phyloP scores from a whole-genome alignment of 306 rosid genomes.

The Malus asiatica region DNA sequence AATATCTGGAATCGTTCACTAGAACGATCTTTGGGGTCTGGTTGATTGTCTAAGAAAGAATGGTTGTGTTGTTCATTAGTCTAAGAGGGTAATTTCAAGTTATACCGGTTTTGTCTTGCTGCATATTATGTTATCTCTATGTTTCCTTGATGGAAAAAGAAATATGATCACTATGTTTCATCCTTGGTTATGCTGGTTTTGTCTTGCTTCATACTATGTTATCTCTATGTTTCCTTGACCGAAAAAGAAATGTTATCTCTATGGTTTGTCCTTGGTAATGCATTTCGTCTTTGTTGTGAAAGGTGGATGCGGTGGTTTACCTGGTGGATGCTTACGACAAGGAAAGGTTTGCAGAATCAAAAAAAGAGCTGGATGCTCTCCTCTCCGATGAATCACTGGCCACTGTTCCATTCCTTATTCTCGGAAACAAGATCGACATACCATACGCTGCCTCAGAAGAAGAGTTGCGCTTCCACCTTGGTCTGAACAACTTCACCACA shows the following conservation, averaged over 20 bases:
- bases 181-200: not conserved
- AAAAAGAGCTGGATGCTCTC: slow-evolving; percentile 77
- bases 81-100: not conserved
- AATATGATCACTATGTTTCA: too few species aligned
- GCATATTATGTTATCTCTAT: not conserved
- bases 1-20: not conserved
- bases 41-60: not conserved
- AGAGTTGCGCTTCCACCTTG: slow-evolving; percentile 64
- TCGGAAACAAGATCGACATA: slow-evolving; percentile 84
- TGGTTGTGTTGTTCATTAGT: not conserved
- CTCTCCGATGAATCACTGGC: slow-evolving; percentile 70
- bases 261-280: not conserved
- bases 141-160: too few species aligned
- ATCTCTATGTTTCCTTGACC: not conserved
- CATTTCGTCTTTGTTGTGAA: slow-evolving; percentile 5
- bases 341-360: slow-evolving; percentile 76
- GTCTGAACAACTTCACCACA: slow-evolving; percentile 76
- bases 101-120: not conserved
- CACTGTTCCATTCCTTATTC: slow-evolving; percentile 67
- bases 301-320: slow-evolving; percentile 88
- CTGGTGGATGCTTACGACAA: slow-evolving; percentile 74
- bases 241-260: not conserved
- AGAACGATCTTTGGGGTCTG: not conserved
- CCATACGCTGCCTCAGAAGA: slow-evolving; percentile 86
- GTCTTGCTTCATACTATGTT: not conserved